phyloP scores from a whole-genome alignment of 2,329 filamentous ascomycete species.

The Ambrosiella beaveri region DNA sequence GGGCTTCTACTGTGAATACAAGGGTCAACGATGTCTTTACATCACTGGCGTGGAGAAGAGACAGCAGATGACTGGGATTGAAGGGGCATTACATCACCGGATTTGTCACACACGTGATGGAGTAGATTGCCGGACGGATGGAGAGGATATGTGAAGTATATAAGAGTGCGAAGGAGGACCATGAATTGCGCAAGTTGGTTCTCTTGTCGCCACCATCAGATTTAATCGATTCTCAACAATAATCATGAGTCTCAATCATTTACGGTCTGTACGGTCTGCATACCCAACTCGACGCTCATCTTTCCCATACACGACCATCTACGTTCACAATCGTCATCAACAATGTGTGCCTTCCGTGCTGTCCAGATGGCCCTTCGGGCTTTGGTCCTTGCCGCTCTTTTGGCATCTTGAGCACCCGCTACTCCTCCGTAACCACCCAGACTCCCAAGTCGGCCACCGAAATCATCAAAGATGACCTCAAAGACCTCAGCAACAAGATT shows the following conservation, averaged over 20 bases:
- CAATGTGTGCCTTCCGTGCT: conserved; percentile 9
- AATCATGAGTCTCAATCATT: too few relatives aligned
- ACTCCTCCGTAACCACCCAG: conserved; percentile 32
- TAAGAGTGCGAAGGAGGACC: not conserved
- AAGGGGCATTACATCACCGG: conserved; percentile 4
- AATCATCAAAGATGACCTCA: conserved; percentile 39
- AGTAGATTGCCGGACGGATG: not conserved
- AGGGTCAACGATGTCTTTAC: not conserved
- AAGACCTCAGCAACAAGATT: conserved; percentile 41
- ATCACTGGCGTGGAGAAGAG: not conserved
- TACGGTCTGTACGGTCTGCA: not conserved
- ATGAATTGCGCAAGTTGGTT: too few relatives aligned
- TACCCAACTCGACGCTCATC: not conserved
- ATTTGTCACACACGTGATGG: conserved; percentile 1
- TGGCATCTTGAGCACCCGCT: conserved; percentile 25
- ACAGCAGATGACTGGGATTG: not conserved
- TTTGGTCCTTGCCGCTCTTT: conserved; percentile 15
- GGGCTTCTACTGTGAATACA: too few relatives aligned
- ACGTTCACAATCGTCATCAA: not conserved
- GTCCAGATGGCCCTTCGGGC: conserved; percentile 25
- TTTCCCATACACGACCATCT: not conserved
- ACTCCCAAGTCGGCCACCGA: conserved; percentile 34
- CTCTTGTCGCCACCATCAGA: not conserved
- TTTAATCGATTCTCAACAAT: too few relatives aligned
- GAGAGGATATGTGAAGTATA: not conserved